These are phyloP conservation scores for Penicillium sp. DNA, from an alignment of 2,329 filamentous ascomycete species.

Conservation along the genomic window DNA sequence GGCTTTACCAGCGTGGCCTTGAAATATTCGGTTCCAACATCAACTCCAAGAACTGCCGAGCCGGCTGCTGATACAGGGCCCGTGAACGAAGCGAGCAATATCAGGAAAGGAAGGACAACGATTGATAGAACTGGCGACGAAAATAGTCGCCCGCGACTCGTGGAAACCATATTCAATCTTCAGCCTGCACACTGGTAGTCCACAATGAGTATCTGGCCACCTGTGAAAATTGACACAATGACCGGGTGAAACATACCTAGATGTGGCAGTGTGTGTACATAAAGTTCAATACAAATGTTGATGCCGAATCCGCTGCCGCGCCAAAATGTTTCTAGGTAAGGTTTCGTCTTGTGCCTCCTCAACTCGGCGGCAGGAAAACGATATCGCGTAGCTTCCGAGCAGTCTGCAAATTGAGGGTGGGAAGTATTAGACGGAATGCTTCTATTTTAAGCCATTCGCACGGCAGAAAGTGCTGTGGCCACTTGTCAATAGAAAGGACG, in stretches of 20 bases:
- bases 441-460: conserved; percentile 23
- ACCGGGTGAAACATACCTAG: background rate
- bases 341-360: conserved; percentile 15
- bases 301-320: conserved; percentile 9
- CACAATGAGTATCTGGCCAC: conserved; percentile 8
- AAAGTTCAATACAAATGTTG: background rate
- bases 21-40: conserved; percentile 93
- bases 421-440: conserved; percentile 10
- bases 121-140: conserved; percentile 37
- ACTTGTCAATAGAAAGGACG: conserved; percentile 29
- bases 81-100: conserved; percentile 51
- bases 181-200: conserved; percentile 17
- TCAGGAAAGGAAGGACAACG: conserved; percentile 45
- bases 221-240: background rate
- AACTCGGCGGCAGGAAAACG: background rate
- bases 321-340: conserved; percentile 13
- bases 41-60: conserved; percentile 81
- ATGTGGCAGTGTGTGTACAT: conserved; percentile 8
- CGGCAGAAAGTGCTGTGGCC: conserved; percentile 24
- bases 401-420: background rate
- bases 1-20: conserved; percentile 95
- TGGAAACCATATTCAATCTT: conserved; percentile 29
- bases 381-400: background rate
- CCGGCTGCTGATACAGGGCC: conserved; percentile 54
- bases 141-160: conserved; percentile 23